Evolutionary conservation across 208 protist genomes (phyloP).

Genomic region (Crithidia expoeki): DNA sequence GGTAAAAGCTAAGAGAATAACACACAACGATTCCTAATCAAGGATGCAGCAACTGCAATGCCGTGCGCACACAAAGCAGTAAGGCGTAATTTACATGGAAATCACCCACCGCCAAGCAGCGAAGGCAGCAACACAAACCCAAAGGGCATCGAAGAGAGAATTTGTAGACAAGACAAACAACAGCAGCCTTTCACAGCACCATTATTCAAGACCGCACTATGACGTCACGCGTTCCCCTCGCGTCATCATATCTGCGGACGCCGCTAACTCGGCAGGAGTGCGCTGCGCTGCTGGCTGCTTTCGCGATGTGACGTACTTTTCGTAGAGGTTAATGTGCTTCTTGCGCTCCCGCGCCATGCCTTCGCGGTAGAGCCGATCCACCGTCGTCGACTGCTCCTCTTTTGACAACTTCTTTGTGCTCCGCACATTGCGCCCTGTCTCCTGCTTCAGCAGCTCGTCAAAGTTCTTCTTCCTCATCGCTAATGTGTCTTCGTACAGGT

Average conservation of each 20-base stretch:
- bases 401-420: slow-evolving; percentile 44
- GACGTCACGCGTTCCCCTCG: slow-evolving; percentile 58
- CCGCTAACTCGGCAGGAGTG: slow-evolving; percentile 42
- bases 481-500: slow-evolving; percentile 80
- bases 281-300: slow-evolving; percentile 30
- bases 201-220: background rate
- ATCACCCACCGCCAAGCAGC: no score
- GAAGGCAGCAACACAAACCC: no score
- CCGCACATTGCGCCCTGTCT: slow-evolving; percentile 32
- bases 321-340: slow-evolving; percentile 77
- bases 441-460: slow-evolving; percentile 45
- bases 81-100: background rate
- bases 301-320: slow-evolving; percentile 69
- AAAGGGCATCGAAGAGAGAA: background rate
- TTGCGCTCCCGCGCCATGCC: slow-evolving; percentile 80
- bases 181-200: background rate
- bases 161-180: background rate
- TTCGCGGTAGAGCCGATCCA: slow-evolving; percentile 65
- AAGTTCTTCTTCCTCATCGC: slow-evolving; percentile 56
- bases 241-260: slow-evolving; percentile 63
- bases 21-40: no score
- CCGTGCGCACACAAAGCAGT: no score
- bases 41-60: no score
- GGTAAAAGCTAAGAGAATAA: no score
- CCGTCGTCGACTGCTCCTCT: slow-evolving; percentile 44